Conservation (phyloP, 2,329 filamentous ascomycete genomes). For the Arthrobotrys sinensis region DNA sequence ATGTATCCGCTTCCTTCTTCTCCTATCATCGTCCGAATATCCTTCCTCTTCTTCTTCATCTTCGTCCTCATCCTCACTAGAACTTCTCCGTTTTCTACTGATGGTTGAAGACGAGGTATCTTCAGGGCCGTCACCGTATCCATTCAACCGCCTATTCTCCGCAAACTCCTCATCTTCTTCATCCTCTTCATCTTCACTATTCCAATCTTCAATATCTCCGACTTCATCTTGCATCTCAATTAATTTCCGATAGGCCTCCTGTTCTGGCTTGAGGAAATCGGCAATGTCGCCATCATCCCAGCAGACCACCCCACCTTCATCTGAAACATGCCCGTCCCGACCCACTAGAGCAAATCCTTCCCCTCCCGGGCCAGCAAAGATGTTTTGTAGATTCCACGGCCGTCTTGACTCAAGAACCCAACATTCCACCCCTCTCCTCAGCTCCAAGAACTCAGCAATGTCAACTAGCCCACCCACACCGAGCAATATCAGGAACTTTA, state of each 20-base stretch:
- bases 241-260: slow-evolving; percentile 86
- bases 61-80: slow-evolving; percentile 79
- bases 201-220: slow-evolving; percentile 78
- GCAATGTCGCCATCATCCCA: slow-evolving; percentile 97
- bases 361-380: slow-evolving; percentile 78
- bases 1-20: slow-evolving; percentile 76
- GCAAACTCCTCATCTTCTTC: slow-evolving; percentile 67
- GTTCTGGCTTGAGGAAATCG: slow-evolving; percentile 81
- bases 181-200: slow-evolving; percentile 74
- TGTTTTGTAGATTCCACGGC: slow-evolving; percentile 94
- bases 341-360: slow-evolving; percentile 55
- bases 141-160: slow-evolving; percentile 65
- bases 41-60: slow-evolving; percentile 81
- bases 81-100: slow-evolving; percentile 82
- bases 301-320: slow-evolving; percentile 80
- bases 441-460: slow-evolving; percentile 82
- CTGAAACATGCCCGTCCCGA: slow-evolving; percentile 34
- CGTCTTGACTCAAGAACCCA: slow-evolving; percentile 94
- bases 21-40: slow-evolving; percentile 78
- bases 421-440: slow-evolving; percentile 86
- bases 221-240: slow-evolving; percentile 92
- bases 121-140: slow-evolving; percentile 66
- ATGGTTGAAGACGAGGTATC: slow-evolving; percentile 60
- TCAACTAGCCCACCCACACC: slow-evolving; percentile 94
- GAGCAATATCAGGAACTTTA: slow-evolving; percentile 82